Evolutionary conservation across 208 protist species (phyloP), one percentile per base, ranked within the genome.

Genomic region (Phytomonas sp.): DNA sequence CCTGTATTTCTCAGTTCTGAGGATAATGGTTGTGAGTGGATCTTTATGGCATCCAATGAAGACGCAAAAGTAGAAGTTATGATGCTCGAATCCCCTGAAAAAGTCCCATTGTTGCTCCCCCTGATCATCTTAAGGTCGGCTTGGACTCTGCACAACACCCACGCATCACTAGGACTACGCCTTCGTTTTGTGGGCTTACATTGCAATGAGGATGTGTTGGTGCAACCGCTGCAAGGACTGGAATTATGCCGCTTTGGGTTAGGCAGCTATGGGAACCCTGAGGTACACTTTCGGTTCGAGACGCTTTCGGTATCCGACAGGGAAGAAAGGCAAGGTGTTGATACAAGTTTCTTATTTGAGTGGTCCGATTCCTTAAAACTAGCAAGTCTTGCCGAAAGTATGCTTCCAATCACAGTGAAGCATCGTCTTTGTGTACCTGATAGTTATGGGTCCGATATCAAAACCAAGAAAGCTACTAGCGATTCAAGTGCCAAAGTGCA

Each of bases 1-100:
- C 77, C 75, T 31, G 60, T 52, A 26, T 67, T 83, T 45, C 71
- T 83, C 37, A 70, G 70, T 26, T 80, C 69, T 64, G 42, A 70
- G 65, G 78, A 77, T 30, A 62, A 16, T 1, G 67, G 40, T 26
- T 63, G 66, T 29, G 72, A 73, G 45, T 61, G 63, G 34, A 69
- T 73, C n/a, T 83, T 83, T 67, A 16, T 73, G 62, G 30, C 62
- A 31, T 42, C 26, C 34, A 32, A 30, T 31, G 45, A 70, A 29
- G 45, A 23, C 29, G 26, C 42, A 32, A 29, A 31, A 56, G 34
- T 34, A 6, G 45, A 11, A 26, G 45, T 23, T 11, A 26, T 19
- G 45, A 56, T 56, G 45, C 23, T 56, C 19, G 45, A 19, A 26
- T 56, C 19, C 8, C 19, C 45, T 56, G 45, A 56, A 56, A 56